Percentiles rank a stretch among this genome's conserved stretches.
phyloP scores from a whole-genome alignment of 129 eudicot species.

The Saposhnikovia divaricata region DNA sequence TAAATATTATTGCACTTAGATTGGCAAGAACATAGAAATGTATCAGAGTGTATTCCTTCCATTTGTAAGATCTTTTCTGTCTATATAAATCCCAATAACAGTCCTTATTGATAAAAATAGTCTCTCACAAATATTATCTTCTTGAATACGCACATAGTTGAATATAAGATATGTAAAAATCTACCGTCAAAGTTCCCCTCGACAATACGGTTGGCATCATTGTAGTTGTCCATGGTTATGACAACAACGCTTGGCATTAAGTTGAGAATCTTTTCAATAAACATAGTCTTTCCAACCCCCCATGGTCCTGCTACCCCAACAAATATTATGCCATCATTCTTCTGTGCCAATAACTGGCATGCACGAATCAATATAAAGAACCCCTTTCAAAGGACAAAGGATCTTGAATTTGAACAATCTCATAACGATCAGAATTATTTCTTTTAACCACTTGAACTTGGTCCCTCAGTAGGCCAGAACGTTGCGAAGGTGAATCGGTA shows the following conservation, averaged over 20 bases:
- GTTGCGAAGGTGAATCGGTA: constrained; percentile 57
- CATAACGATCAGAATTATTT: constrained; percentile 71
- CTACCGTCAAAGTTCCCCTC: constrained; percentile 98
- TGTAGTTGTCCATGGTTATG: constrained; percentile 88
- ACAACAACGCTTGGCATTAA: constrained; percentile 91
- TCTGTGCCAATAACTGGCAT: constrained; percentile 82
- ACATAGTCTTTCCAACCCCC: constrained; percentile 89
- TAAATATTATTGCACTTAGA: background rate
- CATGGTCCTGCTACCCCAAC: constrained; percentile 98
- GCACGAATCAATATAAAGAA: constrained; percentile 78
- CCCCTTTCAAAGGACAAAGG: constrained; percentile 85
- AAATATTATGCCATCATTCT: constrained; percentile 75
- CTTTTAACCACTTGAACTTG: constrained; percentile 79
- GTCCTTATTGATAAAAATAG: background rate
- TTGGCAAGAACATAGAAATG: background rate
- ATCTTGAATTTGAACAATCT: constrained; percentile 71
- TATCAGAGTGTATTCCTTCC: background rate
- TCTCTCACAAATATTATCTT: background rate
- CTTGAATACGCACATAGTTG: background rate
- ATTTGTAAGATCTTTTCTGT: background rate
- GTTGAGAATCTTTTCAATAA: constrained; percentile 67
- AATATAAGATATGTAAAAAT: background rate
- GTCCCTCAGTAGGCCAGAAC: constrained; percentile 78
- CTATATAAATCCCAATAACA: background rate
- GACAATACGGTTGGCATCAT: constrained; percentile 75